Conservation (phyloP, 495 filamentous ascomycete genomes). For the Penicillium ochrochloron region DNA sequence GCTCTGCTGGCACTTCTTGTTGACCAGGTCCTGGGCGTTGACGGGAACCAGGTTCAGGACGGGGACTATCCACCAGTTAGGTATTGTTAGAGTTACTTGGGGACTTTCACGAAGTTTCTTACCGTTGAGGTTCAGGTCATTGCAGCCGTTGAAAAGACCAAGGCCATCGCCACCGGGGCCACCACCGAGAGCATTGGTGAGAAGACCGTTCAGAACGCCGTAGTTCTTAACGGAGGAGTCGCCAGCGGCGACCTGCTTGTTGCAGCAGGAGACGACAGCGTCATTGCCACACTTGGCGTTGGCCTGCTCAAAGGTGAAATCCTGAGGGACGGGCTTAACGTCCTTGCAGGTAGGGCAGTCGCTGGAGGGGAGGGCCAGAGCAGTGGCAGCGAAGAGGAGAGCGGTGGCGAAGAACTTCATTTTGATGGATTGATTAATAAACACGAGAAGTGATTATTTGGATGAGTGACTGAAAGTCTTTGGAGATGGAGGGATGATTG, state of each 20-base stretch:
- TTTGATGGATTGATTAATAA: conserved; percentile 28
- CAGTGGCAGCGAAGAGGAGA: conserved; percentile 38
- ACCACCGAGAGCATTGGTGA: conserved; percentile 30
- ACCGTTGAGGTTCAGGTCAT: conserved; percentile 33
- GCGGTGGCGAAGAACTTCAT: conserved; percentile 44
- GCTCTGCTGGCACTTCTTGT: conserved; percentile 53
- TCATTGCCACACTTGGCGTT: conserved; percentile 47
- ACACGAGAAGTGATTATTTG: conserved; percentile 12
- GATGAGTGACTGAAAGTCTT: conserved; percentile 12
- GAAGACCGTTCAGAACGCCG: conserved; percentile 29
- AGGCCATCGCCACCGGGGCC: conserved; percentile 32
- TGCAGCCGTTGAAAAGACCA: conserved; percentile 38
- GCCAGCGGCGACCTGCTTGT: conserved; percentile 42
- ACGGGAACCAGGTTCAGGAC: conserved; percentile 32
- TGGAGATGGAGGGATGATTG: conserved; percentile 9
- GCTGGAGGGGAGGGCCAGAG: conserved; percentile 33
- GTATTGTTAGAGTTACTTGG: not conserved
- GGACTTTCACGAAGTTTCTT: not conserved
- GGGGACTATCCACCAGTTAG: conserved; percentile 11
- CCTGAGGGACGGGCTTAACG: conserved; percentile 24
- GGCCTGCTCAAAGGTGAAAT: conserved; percentile 43
- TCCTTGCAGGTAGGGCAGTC: not conserved
- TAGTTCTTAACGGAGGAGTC: conserved; percentile 19
- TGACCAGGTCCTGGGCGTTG: conserved; percentile 41
- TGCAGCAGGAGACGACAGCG: conserved; percentile 49